Conservation (phyloP, 2,329 filamentous ascomycete species). For the Claviceps cyperi region DNA sequence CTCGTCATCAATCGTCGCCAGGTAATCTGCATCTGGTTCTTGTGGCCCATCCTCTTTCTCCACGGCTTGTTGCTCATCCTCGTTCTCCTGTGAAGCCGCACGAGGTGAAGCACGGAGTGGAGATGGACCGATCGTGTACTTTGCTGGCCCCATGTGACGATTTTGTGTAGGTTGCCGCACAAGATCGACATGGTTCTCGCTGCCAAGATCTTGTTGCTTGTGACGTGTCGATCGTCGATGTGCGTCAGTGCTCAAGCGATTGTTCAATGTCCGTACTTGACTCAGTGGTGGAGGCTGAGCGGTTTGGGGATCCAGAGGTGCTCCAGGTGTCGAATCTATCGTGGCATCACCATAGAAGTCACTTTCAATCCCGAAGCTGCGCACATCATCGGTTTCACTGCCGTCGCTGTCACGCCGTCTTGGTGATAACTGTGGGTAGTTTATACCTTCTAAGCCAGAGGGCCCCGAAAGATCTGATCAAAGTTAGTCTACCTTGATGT, state of each 20-base stretch:
- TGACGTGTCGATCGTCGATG: neutral
- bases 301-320: neutral
- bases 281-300: neutral
- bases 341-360: conserved; percentile 23
- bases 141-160: neutral
- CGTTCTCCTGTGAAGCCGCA: neutral
- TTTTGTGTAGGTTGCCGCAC: neutral
- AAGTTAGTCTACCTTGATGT: neutral
- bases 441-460: neutral
- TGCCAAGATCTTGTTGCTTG: neutral
- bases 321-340: conserved; percentile 17
- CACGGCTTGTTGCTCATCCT: neutral
- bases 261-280: neutral
- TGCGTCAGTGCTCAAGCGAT: neutral
- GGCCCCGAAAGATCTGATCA: conserved; percentile 4
- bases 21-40: neutral
- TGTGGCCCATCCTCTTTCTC: neutral
- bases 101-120: conserved; percentile 3
- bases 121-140: neutral
- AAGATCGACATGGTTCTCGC: conserved; percentile 2
- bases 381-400: conserved; percentile 18
- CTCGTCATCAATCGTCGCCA: neutral
- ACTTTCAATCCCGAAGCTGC: conserved; percentile 23
- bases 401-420: conserved; percentile 4
- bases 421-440: neutral